Base-by-base conservation (phyloP, 495 filamentous ascomycete species). In the Jackrogersella multiformis region DNA sequence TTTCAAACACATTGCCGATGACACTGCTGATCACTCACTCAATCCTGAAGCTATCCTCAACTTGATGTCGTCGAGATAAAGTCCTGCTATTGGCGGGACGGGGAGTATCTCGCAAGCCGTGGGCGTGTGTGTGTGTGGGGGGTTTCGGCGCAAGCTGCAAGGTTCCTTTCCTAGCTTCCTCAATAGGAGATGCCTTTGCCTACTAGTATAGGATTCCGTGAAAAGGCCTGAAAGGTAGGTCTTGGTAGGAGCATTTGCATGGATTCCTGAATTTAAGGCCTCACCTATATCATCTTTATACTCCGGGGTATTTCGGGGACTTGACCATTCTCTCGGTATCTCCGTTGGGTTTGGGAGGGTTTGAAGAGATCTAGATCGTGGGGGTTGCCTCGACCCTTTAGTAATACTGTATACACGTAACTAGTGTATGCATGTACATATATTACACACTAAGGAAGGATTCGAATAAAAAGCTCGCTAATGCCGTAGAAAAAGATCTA, bases 291-390 rank as follows among this genome's bases (percentile, higher is more conserved):
- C 12, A 52, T 49, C n/a, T 41, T 57, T 24, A 28, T 23, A 38
- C 56, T 51, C 34, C 56, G 64, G 48, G 44, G 49, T 32, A 61
- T 60, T 60, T 66, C 39, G 56, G 45, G 16, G 34, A 15, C n/a
- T 55, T 49, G 54, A 48, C 49, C 56, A 66, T 39, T 28, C 51
- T 39, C 56, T 56, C 41, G 64, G 64, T 41, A 60, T 32, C 35
- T 8, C 34, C 7, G 56, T 42, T 51, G 39, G 42, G n/a, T 10
- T 35, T 24, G 30, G 28, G 24, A 41, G 30, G 16, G n/a, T 15
- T 30, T 13, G 26, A n/a, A 57, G 45, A 57, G 45, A 57, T 52
- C 61, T 45, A 58, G 61, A 58, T 65, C 28, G 53, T 53, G 54
- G 53, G 54, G 45, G 44, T 12, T 38, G 28, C 8, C 4, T 32